A percentile compares a stretch with the other conserved stretches of the same genome.
Evolutionary conservation across 1,139 yeast genomes (phyloP).

Genomic region (Candida glucosophila): DNA sequence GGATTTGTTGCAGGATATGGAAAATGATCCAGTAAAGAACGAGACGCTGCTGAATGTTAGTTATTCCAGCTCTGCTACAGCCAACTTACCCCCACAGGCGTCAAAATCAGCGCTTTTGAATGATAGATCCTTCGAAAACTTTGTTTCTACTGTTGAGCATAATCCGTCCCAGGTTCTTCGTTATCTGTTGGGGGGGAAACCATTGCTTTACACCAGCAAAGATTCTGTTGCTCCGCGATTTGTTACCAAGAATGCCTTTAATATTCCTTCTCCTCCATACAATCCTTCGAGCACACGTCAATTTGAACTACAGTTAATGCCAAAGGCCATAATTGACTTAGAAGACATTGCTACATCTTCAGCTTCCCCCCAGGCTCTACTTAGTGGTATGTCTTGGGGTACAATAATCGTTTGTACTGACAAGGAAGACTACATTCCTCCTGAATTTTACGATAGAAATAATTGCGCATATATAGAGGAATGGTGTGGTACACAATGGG

Average conservation of each 20-base stretch:
- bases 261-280: constrained; percentile 44
- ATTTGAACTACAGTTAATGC: constrained; percentile 90
- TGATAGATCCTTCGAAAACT: constrained; percentile 72
- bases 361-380: constrained; percentile 30
- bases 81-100: constrained; percentile 25
- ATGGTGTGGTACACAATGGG: constrained; percentile 97
- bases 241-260: constrained; percentile 15
- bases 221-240: constrained; percentile 45
- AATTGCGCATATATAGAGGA: constrained; percentile 83
- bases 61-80: constrained; percentile 13
- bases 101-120: constrained; percentile 47
- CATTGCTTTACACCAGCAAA: constrained; percentile 61
- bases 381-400: constrained; percentile 96
- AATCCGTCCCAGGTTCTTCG: constrained; percentile 84
- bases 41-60: not conserved
- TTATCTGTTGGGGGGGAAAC: constrained; percentile 68
- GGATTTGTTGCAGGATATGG: constrained; percentile 10
- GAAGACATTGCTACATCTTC: constrained; percentile 37
- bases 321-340: constrained; percentile 77
- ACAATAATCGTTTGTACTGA: constrained; percentile 83
- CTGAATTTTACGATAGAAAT: constrained; percentile 42
- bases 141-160: constrained; percentile 63
- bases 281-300: constrained; percentile 58
- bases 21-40: constrained; percentile 4
- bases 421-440: constrained; percentile 57